Evolutionary conservation across 306 rosid species (phyloP).

Genomic region (Prunus persica): Prunus_persica_NCBIv2 NC_034015.1:20448501-20449000

Average conservation of each 20-base stretch:
- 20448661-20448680: conserved; percentile 56
- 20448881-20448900: not conserved
- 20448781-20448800: conserved; percentile 35
- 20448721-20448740: conserved; percentile 65
- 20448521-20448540: conserved; percentile 74
- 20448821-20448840: not conserved
- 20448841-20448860: not conserved
- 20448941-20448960: too few species aligned
- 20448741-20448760: conserved; percentile 48
- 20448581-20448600: too few species aligned
- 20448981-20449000: too few species aligned
- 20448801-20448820: conserved; percentile 22
- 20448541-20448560: conserved; percentile 42
- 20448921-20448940: not conserved
- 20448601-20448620: not conserved
- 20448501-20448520: conserved; percentile 74
- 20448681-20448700: conserved; percentile 69
- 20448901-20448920: not conserved
- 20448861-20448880: not conserved
- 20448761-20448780: conserved; percentile 38
- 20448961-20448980: too few species aligned
- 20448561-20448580: not conserved
- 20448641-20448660: conserved; percentile 38
- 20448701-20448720: conserved; percentile 68
- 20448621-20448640: not conserved